These are phyloP conservation scores for Aspergillus hortae DNA, from an alignment of 2,329 filamentous ascomycete species.

Conservation along the genomic window DNA sequence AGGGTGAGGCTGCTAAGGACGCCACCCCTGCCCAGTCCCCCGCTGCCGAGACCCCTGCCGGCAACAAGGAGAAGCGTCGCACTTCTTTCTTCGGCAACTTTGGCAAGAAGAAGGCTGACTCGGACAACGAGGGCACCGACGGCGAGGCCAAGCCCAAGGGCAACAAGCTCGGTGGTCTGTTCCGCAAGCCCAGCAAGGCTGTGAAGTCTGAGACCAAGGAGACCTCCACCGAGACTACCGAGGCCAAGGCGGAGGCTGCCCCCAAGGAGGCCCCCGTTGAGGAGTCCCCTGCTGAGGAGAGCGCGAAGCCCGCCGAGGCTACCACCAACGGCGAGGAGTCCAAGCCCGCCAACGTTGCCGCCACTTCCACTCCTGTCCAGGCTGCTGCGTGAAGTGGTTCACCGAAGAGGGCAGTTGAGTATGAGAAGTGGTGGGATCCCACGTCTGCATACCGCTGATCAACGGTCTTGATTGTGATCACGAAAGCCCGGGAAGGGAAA, in stretches of 20 bases:
- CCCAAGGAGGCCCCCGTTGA: constrained; percentile 24
- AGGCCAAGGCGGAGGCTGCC: constrained; percentile 29
- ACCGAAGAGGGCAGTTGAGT: constrained; percentile 34
- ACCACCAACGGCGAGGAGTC: constrained; percentile 26
- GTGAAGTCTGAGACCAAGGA: constrained; percentile 42
- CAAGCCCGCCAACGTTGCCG: constrained; percentile 32
- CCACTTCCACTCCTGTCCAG: constrained; percentile 36
- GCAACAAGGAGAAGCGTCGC: constrained; percentile 47
- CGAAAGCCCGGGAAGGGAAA: constrained; percentile 13
- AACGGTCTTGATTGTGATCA: constrained; percentile 6
- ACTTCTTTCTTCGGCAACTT: constrained; percentile 55
- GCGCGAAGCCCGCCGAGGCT: constrained; percentile 24
- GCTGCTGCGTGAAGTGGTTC: constrained; percentile 40
- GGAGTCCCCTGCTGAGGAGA: constrained; percentile 25
- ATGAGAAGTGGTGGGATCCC: constrained; percentile 42
- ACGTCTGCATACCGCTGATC: constrained; percentile 21
- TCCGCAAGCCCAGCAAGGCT: constrained; percentile 48
- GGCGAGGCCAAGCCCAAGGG: constrained; percentile 42
- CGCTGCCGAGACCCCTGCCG: constrained; percentile 29
- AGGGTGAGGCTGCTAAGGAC: constrained; percentile 34
- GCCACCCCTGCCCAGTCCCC: constrained; percentile 27
- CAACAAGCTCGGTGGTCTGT: constrained; percentile 46
- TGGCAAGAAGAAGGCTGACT: constrained; percentile 49
- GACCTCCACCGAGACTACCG: constrained; percentile 21
- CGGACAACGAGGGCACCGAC: constrained; percentile 46